These are phyloP conservation scores for Chrysosporium queenslandicum DNA, from an alignment of 2,329 filamentous ascomycete genomes.

Conservation along the genomic window DNA sequence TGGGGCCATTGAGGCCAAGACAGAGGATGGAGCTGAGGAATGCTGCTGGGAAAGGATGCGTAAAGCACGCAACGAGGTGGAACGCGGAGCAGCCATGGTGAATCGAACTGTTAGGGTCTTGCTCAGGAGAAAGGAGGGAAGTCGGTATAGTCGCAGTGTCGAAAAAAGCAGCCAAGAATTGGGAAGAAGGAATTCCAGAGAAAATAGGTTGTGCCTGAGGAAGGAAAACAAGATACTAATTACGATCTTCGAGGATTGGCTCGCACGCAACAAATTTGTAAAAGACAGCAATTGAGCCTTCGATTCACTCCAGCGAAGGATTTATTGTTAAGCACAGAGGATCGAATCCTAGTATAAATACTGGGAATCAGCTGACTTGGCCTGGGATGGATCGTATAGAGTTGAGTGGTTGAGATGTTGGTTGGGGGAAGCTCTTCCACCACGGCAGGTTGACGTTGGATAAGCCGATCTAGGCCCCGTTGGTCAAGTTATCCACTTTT, in stretches of 20 bases:
- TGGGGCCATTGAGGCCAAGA: conserved; percentile 12
- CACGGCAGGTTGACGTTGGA: neutral
- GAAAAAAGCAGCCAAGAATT: neutral
- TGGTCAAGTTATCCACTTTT: neutral
- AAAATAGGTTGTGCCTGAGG: neutral
- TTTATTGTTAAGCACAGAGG: neutral
- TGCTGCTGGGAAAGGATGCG: conserved; percentile 35
- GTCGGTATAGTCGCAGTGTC: neutral
- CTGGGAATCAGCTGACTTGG: conserved; percentile 1
- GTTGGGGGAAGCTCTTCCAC: conserved; percentile 4
- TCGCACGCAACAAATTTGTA: too few species aligned
- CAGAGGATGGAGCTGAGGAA: conserved; percentile 19
- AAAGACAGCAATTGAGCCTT: neutral
- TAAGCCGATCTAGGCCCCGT: neutral
- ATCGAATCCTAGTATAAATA: neutral
- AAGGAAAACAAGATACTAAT: neutral
- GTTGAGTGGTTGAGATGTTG: conserved; percentile 6
- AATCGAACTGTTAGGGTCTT: neutral
- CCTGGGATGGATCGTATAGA: neutral
- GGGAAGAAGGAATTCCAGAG: neutral
- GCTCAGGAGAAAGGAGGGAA: neutral
- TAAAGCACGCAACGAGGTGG: conserved; percentile 38
- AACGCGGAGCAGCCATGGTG: conserved; percentile 38
- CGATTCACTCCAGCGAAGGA: neutral
- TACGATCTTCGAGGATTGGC: too few species aligned